Evolutionary conservation across 306 rosid genomes (phyloP).

Genomic region (Begonia peltatifolia): DNA sequence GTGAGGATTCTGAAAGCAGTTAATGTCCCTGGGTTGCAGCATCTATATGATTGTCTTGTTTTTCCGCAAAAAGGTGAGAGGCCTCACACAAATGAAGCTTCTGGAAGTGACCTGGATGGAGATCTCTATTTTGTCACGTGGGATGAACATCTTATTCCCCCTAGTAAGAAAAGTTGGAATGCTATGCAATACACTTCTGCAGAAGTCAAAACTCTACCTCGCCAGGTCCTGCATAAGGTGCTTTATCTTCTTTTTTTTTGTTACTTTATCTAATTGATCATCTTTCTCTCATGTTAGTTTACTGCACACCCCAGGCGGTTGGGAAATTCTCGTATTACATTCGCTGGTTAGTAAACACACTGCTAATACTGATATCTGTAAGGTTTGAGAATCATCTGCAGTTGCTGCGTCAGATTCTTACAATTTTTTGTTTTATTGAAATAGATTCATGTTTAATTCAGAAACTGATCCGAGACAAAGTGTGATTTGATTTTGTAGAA

Average conservation of each 20-base stretch:
- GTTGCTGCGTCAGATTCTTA: too few relatives aligned
- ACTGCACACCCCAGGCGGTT: too few relatives aligned
- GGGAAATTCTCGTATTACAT: too few relatives aligned
- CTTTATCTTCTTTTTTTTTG: constrained; percentile 7
- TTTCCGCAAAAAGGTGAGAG: constrained; percentile 89
- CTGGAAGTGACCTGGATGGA: constrained; percentile 94
- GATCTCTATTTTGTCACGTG: constrained; percentile 90
- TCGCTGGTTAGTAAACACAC: too few relatives aligned
- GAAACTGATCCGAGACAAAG: too few relatives aligned
- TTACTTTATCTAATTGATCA: too few relatives aligned
- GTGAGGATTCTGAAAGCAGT: constrained; percentile 78
- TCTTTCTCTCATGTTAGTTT: too few relatives aligned
- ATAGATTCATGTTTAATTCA: too few relatives aligned
- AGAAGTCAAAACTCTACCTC: constrained; percentile 18
- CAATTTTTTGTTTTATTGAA: too few relatives aligned
- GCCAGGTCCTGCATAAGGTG: constrained; percentile 29
- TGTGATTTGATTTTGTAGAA: too few relatives aligned
- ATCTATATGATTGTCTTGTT: constrained; percentile 68
- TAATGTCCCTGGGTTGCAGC: constrained; percentile 59
- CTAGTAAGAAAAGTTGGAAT: constrained; percentile 61
- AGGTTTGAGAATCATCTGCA: too few relatives aligned
- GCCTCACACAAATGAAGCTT: constrained; percentile 88
- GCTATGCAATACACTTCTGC: constrained; percentile 58
- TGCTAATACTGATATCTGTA: too few relatives aligned
- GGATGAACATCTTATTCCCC: constrained; percentile 78